Evolutionary conservation across 495 filamentous ascomycete species (phyloP).

Genomic region (Penicillium bovifimosum): DNA sequence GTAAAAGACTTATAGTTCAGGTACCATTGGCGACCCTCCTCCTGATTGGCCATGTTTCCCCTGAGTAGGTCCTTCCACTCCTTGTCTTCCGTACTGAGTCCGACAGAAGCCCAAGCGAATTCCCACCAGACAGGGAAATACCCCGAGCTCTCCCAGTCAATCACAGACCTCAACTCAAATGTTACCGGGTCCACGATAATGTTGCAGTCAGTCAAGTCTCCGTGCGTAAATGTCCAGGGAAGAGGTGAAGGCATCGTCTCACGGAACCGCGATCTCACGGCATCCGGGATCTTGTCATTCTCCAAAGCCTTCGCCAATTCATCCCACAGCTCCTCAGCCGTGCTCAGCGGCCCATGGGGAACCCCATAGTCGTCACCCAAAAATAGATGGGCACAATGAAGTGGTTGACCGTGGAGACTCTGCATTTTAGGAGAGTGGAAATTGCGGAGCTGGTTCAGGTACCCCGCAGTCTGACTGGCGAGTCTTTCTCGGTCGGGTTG

Average conservation of each 20-base stretch:
- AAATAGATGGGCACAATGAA: neutral
- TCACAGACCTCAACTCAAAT: constrained; percentile 19
- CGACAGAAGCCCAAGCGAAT: constrained; percentile 13
- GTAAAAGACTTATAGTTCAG: neutral
- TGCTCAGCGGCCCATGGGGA: constrained; percentile 18
- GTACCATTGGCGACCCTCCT: neutral
- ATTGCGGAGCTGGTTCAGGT: neutral
- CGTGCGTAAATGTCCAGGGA: constrained; percentile 30
- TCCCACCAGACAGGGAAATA: constrained; percentile 34
- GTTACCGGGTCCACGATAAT: constrained; percentile 23
- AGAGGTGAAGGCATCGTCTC: constrained; percentile 16
- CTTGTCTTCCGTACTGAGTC: constrained; percentile 8
- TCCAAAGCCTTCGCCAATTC: constrained; percentile 12
- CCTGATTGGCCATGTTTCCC: constrained; percentile 22
- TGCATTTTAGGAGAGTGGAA: neutral
- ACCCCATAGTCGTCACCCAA: neutral
- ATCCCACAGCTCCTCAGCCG: constrained; percentile 23
- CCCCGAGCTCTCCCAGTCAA: constrained; percentile 33
- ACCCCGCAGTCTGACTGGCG: neutral
- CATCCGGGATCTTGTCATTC: constrained; percentile 14
- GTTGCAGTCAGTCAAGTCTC: constrained; percentile 25
- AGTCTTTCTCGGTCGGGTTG: neutral
- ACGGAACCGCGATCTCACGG: constrained; percentile 13
- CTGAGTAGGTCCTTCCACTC: constrained; percentile 19
- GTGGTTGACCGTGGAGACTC: neutral